Base-by-base conservation (phyloP, 73 alveolate genomes). In the Paraurostyla sp. region DNA sequence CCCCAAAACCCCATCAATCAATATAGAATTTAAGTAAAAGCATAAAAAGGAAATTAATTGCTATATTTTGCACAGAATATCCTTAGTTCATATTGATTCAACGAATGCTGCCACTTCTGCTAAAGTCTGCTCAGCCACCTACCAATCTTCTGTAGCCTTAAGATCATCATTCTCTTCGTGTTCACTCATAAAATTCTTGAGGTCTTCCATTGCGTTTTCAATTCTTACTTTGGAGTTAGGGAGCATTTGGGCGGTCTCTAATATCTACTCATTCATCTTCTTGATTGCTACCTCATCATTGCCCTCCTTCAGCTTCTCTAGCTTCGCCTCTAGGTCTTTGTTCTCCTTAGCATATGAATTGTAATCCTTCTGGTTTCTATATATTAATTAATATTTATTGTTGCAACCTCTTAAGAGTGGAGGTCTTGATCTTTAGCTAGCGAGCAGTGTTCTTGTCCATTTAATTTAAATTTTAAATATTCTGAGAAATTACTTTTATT, bases 71-170 rank as follows among this genome's bases (percentile, higher is more conserved):
- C 69, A 52, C 69, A 52, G 30, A 52, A 52, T 20, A 9, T 4
- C 13, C 71, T 60, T 27, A 11, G 22, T 27, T 60, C 48, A 22
- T 49, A 75, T 75, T 6, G 87, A 20, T 29, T 75, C 87, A 46
- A 49, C 87, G 51, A 75, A 75, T 11, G 87, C 87, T 51, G 22
- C 48, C 6, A 75, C 87, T 48, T 75, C 87, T 46, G 87, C 87
- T 6, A 75, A 75, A 4, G 60, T 49, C 33, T 75, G 43, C 51
- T 75, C 87, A 7, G 87, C 87, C 7, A 48, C 33, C 32, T 75
- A 18, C 87, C 87, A 75, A 22, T 75, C 87, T 33, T 75, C 87
- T 16, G 76, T 32, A 25, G 43, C 76, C 87, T 48, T 49, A 9
- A 75, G 48, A 16, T 75, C 87, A 3, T 43, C 87, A 38, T 75